Base-by-base conservation (phyloP, 2,329 filamentous ascomycete genomes). In the Aureobasidium uvarum region DNA sequence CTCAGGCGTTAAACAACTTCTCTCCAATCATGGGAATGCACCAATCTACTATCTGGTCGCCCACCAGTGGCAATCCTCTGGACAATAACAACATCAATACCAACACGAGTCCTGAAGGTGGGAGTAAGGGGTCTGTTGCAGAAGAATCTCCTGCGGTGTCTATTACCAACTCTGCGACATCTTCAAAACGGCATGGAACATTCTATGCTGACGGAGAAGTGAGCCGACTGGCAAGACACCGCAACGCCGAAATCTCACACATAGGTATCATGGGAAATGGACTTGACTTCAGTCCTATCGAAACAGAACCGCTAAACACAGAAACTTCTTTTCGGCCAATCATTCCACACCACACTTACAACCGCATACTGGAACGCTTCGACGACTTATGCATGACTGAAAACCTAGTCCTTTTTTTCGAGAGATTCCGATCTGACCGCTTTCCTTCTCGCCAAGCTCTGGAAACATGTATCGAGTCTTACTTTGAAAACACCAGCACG, bases 201-300 rank as follows among this genome's bases (percentile, higher is more conserved):
- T 62, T 62, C 20, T 62, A 62, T 11, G 58, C 45, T 13, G 58
- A 62, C 23, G 58, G 58, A 25, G 58, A 62, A 18, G 58, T 48
- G 16, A 38, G 31, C 13, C 31, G 58, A n/a, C 45, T 62, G 33
- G 31, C 43, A 31, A 62, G 58, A 41, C 43, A 46, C 13, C 58
- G 58, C 23, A 62, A 62, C 14, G 46, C 46, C 33, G 58, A 62
- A n/a, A 28, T 31, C 36, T 46, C 23, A 28, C 33, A 62, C 13
- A 23, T 38, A 33, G 31, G 43, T 20, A 51, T 36, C 13, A 51
- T 45, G 25, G 58, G 58, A 13, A 51, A 31, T 3, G 20, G 20
- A 10, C 45, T 50, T 6, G 58, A 62, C 7, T 62, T 50, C 33
- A 51, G 18, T n/a, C 13, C 5, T 14, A 23, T 36, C 18, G 58